Evolutionary conservation across 2,329 filamentous ascomycete genomes (phyloP), one percentile per base, ranked within the genome.

Genomic region (Sporothrix inflata): DNA sequence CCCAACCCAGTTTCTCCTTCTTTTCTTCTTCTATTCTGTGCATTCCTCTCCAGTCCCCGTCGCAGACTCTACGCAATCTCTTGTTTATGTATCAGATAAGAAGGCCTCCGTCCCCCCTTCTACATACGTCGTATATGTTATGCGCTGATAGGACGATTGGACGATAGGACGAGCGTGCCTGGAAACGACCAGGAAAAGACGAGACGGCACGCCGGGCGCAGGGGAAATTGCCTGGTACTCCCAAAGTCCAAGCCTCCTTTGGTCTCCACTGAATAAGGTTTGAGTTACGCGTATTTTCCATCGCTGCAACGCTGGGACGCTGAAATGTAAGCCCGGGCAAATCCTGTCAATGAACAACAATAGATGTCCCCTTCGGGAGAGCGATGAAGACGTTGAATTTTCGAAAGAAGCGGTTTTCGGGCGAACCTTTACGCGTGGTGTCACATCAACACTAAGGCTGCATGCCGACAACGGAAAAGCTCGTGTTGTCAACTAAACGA

Each of bases 241-340:
- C 4, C 3, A 24, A 34, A 2, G 51, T 24, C 55, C 55, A 60
- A 60, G 55, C 55, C 55, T 60, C 55, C 2, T 60, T 60, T 38
- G n/a, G 55, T 60, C 30, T n/a, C 55, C 55, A 60, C 55, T 38
- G 16, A 60, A 60, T 60, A 60, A 60, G 55, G 55, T 60, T 60
- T 60, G 53, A 34, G 16, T 7, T 19, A 34, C 27, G 53, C 53
- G 53, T 57, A 57, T 57, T 34, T 7, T 34, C 30, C 30, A 34
- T 34, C 24, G 24, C 27, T 11, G 11, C 27, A 34, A 57, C 24
- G 30, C 6, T 34, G 30, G 19, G n/a, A n/a, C n/a, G n/a, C n/a
- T n/a, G n/a, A 6, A 38, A 38, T 0, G 16, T 60, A 60, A 60
- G 55, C 19, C 30, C 55, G 55, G 55, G 55, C 6, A 4, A 60